These are phyloP conservation scores for Ocimum tenuiflorum DNA, from an alignment of 257 asterid species.

Conservation along the genomic window DNA sequence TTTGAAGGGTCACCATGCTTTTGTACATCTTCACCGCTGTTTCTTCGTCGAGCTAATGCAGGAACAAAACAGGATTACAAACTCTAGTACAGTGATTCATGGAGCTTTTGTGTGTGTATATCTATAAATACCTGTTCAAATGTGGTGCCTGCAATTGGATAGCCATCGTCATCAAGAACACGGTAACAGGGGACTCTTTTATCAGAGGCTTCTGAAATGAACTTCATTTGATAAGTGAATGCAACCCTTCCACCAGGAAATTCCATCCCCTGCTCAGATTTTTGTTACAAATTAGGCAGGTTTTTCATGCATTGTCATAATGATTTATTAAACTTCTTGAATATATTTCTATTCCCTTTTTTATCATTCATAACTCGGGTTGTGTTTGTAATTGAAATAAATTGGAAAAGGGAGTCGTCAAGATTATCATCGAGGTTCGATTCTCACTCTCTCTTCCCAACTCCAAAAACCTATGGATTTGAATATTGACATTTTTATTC, in stretches of 20 bases:
- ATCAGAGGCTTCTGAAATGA: conserved; percentile 54
- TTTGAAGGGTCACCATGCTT: conserved; percentile 69
- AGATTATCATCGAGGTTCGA: no score
- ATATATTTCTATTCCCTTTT: no score
- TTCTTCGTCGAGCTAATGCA: conserved; percentile 25
- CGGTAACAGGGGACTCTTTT: conserved; percentile 82
- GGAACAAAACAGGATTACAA: not conserved
- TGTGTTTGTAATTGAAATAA: no score
- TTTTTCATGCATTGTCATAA: no score
- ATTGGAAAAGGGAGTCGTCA: no score
- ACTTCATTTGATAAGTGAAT: conserved; percentile 51
- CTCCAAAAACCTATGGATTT: no score
- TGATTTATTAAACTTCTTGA: no score
- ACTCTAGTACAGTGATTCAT: no score
- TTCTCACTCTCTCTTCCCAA: no score
- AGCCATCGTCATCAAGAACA: conserved; percentile 74
- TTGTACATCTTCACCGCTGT: conserved; percentile 62
- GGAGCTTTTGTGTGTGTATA: not conserved
- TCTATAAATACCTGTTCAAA: conserved; percentile 45
- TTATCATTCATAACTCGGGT: no score
- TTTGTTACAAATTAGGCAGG: no score
- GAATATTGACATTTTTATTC: no score
- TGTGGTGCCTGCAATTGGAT: conserved; percentile 35
- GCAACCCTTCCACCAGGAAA: conserved; percentile 83
- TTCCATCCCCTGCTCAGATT: conserved; percentile 44